Conservation (phyloP, 2,329 filamentous ascomycete genomes). For the Fusarium floridanum region DNA sequence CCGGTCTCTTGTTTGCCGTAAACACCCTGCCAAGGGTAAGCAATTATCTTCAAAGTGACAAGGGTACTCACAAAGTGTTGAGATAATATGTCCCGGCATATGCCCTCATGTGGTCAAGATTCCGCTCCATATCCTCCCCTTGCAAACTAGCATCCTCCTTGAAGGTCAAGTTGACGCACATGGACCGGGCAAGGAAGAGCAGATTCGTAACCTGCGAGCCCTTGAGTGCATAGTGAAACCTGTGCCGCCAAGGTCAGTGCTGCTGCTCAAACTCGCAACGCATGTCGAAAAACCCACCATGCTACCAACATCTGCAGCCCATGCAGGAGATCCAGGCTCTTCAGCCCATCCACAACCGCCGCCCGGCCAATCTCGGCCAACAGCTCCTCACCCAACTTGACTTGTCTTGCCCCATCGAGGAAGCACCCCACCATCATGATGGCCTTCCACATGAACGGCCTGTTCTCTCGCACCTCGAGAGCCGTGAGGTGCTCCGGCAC, state of each 20-base stretch:
- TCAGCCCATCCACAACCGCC: slow-evolving; percentile 56
- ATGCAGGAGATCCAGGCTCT: slow-evolving; percentile 62
- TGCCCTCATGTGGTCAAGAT: slow-evolving; percentile 60
- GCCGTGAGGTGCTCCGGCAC: slow-evolving; percentile 54
- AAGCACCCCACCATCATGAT: slow-evolving; percentile 60
- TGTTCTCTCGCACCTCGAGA: slow-evolving; percentile 52
- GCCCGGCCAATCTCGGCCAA: slow-evolving; percentile 58
- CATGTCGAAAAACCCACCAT: slow-evolving; percentile 53
- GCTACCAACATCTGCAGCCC: slow-evolving; percentile 59
- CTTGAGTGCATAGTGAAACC: slow-evolving; percentile 63
- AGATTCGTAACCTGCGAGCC: slow-evolving; percentile 64
- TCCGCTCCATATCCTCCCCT: slow-evolving; percentile 41
- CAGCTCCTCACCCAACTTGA: slow-evolving; percentile 58
- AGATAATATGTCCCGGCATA: slow-evolving; percentile 65
- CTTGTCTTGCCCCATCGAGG: slow-evolving; percentile 59
- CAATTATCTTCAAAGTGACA: neutral
- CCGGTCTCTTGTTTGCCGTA: slow-evolving; percentile 61
- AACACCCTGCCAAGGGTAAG: slow-evolving; percentile 51
- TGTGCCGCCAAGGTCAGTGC: slow-evolving; percentile 24
- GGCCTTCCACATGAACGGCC: slow-evolving; percentile 64
- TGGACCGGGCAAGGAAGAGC: slow-evolving; percentile 61
- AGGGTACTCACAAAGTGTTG: slow-evolving; percentile 58
- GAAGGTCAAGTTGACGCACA: slow-evolving; percentile 58
- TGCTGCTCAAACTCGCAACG: neutral
- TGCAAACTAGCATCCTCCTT: slow-evolving; percentile 40